Conservation (phyloP, 2,329 filamentous ascomycete species). For the Colletotrichum liaoningense region DNA sequence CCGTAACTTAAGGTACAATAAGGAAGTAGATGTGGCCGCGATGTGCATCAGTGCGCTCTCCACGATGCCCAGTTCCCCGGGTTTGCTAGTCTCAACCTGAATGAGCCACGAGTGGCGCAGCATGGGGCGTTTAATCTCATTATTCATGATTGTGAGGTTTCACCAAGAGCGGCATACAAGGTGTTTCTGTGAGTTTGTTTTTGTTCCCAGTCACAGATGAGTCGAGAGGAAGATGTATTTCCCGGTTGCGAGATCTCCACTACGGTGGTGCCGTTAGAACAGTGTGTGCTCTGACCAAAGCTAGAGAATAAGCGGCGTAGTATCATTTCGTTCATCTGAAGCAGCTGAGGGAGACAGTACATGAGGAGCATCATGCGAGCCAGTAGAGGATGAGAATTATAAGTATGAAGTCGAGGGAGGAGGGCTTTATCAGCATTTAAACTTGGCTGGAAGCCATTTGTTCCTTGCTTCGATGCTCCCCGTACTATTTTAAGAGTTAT, state of each 20-base stretch:
- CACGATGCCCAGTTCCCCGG: not conserved
- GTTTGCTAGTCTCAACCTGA: not conserved
- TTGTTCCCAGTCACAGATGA: not conserved
- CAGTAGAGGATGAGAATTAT: too few relatives aligned
- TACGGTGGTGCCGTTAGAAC: not conserved
- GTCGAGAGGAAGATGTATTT: not conserved
- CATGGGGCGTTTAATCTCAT: not conserved
- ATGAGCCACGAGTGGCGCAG: not conserved
- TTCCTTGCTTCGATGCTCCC: too few relatives aligned
- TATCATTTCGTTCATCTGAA: too few relatives aligned
- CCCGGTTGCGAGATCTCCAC: not conserved
- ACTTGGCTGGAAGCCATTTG: too few relatives aligned
- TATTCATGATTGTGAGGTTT: not conserved
- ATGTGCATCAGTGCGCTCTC: not conserved
- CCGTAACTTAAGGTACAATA: not conserved
- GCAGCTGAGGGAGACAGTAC: too few relatives aligned
- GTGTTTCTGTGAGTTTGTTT: fast-evolving
- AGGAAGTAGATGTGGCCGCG: not conserved
- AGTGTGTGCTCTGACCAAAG: too few relatives aligned
- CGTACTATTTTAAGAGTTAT: too few relatives aligned
- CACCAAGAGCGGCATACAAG: not conserved
- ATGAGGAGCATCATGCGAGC: too few relatives aligned
- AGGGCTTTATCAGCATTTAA: too few relatives aligned
- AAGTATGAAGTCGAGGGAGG: too few relatives aligned
- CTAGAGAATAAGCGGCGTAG: too few relatives aligned